phyloP scores from a whole-genome alignment of 768 basidiomycete genomes.

The Mycena galopus region DNA sequence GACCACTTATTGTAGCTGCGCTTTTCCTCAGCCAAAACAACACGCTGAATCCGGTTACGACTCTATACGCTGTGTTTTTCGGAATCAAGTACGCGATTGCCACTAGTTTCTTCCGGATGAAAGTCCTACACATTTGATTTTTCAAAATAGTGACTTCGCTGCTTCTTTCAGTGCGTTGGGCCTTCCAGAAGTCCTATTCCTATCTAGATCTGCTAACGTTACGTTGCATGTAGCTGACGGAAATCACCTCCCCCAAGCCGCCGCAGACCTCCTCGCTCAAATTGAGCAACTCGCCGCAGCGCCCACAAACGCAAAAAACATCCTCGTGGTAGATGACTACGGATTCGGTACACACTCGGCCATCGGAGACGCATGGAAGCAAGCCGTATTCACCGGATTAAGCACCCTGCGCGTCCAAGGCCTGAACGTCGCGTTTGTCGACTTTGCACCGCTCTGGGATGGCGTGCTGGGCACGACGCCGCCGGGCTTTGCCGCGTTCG shows the following conservation, averaged over 20 bases:
- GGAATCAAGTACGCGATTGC: constrained; percentile 64
- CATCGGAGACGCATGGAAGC: constrained; percentile 61
- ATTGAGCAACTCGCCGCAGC: constrained; percentile 60
- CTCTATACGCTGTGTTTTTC: constrained; percentile 66
- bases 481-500: constrained; percentile 63
- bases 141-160: constrained; percentile 53
- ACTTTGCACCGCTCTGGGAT: constrained; percentile 64
- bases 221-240: constrained; percentile 53
- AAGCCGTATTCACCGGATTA: constrained; percentile 59
- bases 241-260: constrained; percentile 60
- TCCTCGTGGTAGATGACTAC: constrained; percentile 65
- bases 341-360: constrained; percentile 58
- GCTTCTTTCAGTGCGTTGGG: constrained; percentile 54
- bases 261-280: constrained; percentile 57
- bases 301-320: constrained; percentile 64
- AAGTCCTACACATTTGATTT: constrained; percentile 16
- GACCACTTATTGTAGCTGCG: constrained; percentile 45
- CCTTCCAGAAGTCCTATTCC: not conserved
- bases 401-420: constrained; percentile 46
- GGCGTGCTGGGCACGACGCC: constrained; percentile 57
- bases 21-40: constrained; percentile 61
- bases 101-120: not conserved
- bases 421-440: constrained; percentile 59
- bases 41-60: constrained; percentile 58
- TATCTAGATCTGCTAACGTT: not conserved